Evolutionary conservation across 1,284 basidiomycete genomes (phyloP).

Genomic region (Apiotrichum laibachii): DNA sequence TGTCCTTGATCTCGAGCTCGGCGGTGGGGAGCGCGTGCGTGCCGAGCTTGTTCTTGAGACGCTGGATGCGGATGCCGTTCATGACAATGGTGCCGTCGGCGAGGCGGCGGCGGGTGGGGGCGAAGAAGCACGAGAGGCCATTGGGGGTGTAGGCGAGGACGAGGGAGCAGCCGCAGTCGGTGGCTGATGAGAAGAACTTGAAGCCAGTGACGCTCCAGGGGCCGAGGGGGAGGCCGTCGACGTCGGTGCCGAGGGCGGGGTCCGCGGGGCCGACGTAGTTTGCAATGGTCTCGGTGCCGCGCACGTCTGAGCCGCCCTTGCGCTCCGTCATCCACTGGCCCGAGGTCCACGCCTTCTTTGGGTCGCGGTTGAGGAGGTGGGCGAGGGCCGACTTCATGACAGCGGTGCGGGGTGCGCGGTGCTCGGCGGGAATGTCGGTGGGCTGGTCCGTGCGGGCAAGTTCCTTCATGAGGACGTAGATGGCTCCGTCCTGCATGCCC

Average conservation of each 20-base stretch:
- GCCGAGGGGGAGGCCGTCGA: slow-evolving; percentile 19
- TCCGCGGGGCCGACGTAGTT: slow-evolving; percentile 46
- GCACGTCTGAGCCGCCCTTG: slow-evolving; percentile 73
- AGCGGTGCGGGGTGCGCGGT: slow-evolving; percentile 4
- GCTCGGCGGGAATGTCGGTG: neutral
- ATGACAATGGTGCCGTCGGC: slow-evolving; percentile 41
- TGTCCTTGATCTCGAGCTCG: slow-evolving; percentile 64
- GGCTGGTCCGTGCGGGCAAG: neutral
- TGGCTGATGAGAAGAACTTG: slow-evolving; percentile 82
- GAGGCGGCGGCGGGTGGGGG: slow-evolving; percentile 55
- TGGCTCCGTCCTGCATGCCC: slow-evolving; percentile 23
- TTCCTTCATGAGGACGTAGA: slow-evolving; percentile 9
- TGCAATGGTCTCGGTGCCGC: slow-evolving; percentile 69
- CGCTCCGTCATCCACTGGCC: slow-evolving; percentile 86
- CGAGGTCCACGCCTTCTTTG: slow-evolving; percentile 63
- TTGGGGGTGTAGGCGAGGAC: slow-evolving; percentile 19
- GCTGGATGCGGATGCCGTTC: slow-evolving; percentile 69
- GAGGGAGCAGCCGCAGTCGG: slow-evolving; percentile 54
- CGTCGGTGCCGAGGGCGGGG: slow-evolving; percentile 8
- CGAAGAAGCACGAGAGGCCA: slow-evolving; percentile 64
- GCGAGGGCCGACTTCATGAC: slow-evolving; percentile 16
- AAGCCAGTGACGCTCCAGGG: slow-evolving; percentile 60
- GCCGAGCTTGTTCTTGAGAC: slow-evolving; percentile 76
- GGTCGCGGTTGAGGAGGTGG: slow-evolving; percentile 50
- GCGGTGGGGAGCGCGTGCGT: slow-evolving; percentile 74